phyloP scores from a whole-genome alignment of 2,329 filamentous ascomycete genomes.

The Fusarium napiforme region DNA sequence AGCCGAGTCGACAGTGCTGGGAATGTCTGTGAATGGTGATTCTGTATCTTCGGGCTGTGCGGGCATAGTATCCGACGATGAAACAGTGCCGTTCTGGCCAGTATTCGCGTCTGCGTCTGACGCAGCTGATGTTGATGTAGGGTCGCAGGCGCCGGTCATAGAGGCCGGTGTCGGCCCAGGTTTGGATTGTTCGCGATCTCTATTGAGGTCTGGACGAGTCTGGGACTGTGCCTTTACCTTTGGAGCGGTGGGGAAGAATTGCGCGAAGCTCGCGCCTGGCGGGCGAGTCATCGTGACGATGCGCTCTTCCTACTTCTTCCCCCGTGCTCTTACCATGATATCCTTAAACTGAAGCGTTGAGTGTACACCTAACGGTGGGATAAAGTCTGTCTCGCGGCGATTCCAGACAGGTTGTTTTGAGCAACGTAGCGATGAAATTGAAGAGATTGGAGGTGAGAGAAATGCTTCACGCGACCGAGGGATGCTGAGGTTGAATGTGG shows the following conservation, averaged over 20 bases:
- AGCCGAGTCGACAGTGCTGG: slow-evolving; percentile 77
- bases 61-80: slow-evolving; percentile 43
- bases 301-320: slow-evolving; percentile 62
- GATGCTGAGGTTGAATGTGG: slow-evolving; percentile 40
- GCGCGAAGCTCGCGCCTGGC: slow-evolving; percentile 80
- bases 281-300: slow-evolving; percentile 80
- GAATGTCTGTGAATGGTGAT: slow-evolving; percentile 70
- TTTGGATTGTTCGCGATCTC: slow-evolving; percentile 48
- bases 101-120: slow-evolving; percentile 42
- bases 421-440: slow-evolving; percentile 20
- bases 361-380: slow-evolving; percentile 8
- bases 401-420: slow-evolving; percentile 9
- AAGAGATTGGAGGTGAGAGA: slow-evolving; percentile 37
- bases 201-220: slow-evolving; percentile 47
- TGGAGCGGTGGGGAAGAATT: slow-evolving; percentile 86
- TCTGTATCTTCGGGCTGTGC: slow-evolving; percentile 65
- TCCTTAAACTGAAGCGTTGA: slow-evolving; percentile 50
- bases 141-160: slow-evolving; percentile 39
- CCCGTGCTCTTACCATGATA: slow-evolving; percentile 68
- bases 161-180: slow-evolving; percentile 30
- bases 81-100: slow-evolving; percentile 31
- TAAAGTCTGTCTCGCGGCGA: slow-evolving; percentile 9
- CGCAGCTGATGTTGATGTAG: slow-evolving; percentile 36
- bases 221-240: slow-evolving; percentile 63
- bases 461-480: slow-evolving; percentile 55